Conservation (phyloP, 176 grass and related monocot species). For the Carex cristatella region DNA sequence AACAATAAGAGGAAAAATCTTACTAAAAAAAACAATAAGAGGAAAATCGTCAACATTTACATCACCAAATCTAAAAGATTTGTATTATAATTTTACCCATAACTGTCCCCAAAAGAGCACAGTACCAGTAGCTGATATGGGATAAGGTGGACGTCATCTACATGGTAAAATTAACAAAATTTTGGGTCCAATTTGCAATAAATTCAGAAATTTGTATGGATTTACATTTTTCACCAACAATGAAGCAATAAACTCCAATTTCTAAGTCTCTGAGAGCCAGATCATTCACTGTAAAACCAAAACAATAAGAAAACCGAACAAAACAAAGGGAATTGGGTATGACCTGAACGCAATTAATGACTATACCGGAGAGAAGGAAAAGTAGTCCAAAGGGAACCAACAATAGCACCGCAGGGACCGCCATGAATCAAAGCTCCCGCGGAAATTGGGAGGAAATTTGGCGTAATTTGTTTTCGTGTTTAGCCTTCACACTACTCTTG, state of each 20-base stretch:
- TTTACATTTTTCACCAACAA: neutral
- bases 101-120: neutral
- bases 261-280: neutral
- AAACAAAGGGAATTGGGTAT: neutral
- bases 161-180: neutral
- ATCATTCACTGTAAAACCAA: neutral
- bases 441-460: neutral
- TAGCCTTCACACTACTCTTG: neutral
- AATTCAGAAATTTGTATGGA: neutral
- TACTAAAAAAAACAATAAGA: neutral
- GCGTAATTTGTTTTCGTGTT: neutral
- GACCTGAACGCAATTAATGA: constrained; percentile 42
- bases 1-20: neutral
- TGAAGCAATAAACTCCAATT: neutral
- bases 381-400: constrained; percentile 46
- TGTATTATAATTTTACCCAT: neutral
- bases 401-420: constrained; percentile 31
- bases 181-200: neutral
- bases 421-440: constrained; percentile 23
- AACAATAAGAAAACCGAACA: neutral
- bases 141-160: neutral
- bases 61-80: neutral
- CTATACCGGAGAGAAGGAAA: constrained; percentile 41
- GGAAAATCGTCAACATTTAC: neutral
- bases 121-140: neutral